phyloP scores from a whole-genome alignment of 768 basidiomycete genomes.

The Rhodocollybia butyracea region DNA sequence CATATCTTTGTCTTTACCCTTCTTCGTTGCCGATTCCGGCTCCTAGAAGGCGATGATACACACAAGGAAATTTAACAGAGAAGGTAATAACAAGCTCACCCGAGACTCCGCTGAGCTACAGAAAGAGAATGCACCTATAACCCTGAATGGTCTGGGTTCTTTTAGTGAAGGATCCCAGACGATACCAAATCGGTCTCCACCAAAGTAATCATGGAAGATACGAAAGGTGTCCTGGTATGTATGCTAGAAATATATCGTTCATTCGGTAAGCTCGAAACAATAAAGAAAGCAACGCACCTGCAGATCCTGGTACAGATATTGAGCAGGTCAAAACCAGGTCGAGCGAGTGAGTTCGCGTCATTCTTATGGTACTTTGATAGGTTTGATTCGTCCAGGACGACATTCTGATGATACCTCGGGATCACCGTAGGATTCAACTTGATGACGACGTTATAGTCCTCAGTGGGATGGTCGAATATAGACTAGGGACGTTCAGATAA shows the following conservation, averaged over 20 bases:
- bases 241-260: conserved; percentile 36
- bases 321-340: conserved; percentile 83
- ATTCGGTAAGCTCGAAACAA: neutral
- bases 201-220: conserved; percentile 81
- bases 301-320: conserved; percentile 63
- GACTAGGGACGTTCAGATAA: conserved; percentile 38
- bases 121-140: conserved; percentile 73
- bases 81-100: neutral
- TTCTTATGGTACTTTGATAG: conserved; percentile 52
- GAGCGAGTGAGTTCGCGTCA: conserved; percentile 15
- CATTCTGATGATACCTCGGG: conserved; percentile 73
- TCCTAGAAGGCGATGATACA: neutral
- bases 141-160: conserved; percentile 66
- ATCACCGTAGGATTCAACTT: conserved; percentile 62
- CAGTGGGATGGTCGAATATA: conserved; percentile 81
- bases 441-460: conserved; percentile 85
- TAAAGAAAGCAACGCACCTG: conserved; percentile 26
- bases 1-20: conserved; percentile 30
- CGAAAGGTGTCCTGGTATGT: conserved; percentile 74
- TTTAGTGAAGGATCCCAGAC: conserved; percentile 83
- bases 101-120: conserved; percentile 42
- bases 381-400: conserved; percentile 46
- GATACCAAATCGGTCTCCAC: conserved; percentile 74
- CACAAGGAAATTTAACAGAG: too few species aligned
- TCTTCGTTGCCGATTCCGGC: neutral